A percentile compares a stretch with the other conserved stretches of the same genome.
Conservation (phyloP, 345 rosid genomes). For the Lepidium didymum region DNA sequence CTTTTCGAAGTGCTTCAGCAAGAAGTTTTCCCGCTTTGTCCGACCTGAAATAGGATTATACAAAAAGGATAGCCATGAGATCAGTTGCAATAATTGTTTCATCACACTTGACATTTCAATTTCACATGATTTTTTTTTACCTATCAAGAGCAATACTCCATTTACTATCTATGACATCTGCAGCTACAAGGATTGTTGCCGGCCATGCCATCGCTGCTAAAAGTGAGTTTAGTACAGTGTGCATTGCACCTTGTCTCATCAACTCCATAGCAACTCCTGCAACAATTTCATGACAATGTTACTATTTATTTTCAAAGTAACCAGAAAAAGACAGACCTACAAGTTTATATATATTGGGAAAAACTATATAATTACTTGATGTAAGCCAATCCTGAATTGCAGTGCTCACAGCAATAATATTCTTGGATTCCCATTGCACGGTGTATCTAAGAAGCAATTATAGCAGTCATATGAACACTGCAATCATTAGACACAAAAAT, state of each 20-base stretch:
- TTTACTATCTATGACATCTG: constrained; percentile 84
- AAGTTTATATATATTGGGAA: neutral
- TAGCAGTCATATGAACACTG: neutral
- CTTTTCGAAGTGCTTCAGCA: constrained; percentile 83
- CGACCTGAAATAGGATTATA: constrained; percentile 44
- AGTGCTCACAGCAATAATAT: constrained; percentile 90
- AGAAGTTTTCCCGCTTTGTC: constrained; percentile 93
- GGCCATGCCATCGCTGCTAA: constrained; percentile 88
- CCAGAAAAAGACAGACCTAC: neutral
- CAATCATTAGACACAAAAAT: neutral
- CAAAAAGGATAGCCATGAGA: neutral
- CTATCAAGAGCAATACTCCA: constrained; percentile 85
- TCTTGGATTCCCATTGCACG: constrained; percentile 86
- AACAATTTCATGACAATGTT: constrained; percentile 19
- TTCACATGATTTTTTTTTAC: constrained; percentile 24
- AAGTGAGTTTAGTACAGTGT: constrained; percentile 69
- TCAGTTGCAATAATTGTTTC: neutral
- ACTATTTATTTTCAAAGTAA: neutral
- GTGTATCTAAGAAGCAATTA: constrained; percentile 45
- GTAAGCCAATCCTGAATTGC: constrained; percentile 98
- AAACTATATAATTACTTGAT: constrained; percentile 61
- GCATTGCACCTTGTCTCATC: constrained; percentile 93
- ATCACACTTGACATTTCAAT: neutral
- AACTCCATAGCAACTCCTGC: constrained; percentile 69
- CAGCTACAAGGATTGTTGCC: constrained; percentile 60